A percentile compares a stretch with the other conserved stretches of the same genome.
Evolutionary conservation across 371 early-diverging fungal species (phyloP).

Genomic region (Sporodiniella umbellata): DNA sequence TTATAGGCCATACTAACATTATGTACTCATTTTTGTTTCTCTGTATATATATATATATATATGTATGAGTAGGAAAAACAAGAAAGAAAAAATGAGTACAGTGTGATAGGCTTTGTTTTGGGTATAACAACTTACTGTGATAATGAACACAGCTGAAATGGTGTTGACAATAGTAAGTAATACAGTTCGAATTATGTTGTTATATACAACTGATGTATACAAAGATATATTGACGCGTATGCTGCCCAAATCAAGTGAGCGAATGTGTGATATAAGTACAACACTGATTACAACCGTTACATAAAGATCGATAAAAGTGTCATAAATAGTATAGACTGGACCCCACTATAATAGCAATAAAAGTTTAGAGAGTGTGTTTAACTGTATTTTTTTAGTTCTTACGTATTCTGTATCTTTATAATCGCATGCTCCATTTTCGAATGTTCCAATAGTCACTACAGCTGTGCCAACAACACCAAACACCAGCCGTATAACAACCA

Average conservation of each 20-base stretch:
- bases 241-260: conserved; percentile 14
- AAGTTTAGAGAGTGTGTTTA: not conserved
- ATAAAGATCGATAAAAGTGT: conserved; percentile 38
- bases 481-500: conserved; percentile 15
- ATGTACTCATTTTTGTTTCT: conserved; percentile 10
- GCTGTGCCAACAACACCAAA: conserved; percentile 31
- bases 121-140: conserved; percentile 26
- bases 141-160: conserved; percentile 31
- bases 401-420: conserved; percentile 30
- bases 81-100: not conserved
- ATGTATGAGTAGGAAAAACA: not conserved
- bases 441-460: conserved; percentile 10
- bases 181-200: conserved; percentile 33
- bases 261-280: conserved; percentile 32
- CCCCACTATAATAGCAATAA: conserved; percentile 47
- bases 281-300: conserved; percentile 31
- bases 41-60: not conserved
- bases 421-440: conserved; percentile 18
- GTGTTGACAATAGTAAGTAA: conserved; percentile 32
- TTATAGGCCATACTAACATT: conserved; percentile 40
- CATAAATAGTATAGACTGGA: conserved; percentile 38
- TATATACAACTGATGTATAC: conserved; percentile 31
- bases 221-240: conserved; percentile 22
- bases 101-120: no score
- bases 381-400: conserved; percentile 6